Conservation (phyloP, 2,329 filamentous ascomycete genomes). For the Acephala macrosclerotiorum region DNA sequence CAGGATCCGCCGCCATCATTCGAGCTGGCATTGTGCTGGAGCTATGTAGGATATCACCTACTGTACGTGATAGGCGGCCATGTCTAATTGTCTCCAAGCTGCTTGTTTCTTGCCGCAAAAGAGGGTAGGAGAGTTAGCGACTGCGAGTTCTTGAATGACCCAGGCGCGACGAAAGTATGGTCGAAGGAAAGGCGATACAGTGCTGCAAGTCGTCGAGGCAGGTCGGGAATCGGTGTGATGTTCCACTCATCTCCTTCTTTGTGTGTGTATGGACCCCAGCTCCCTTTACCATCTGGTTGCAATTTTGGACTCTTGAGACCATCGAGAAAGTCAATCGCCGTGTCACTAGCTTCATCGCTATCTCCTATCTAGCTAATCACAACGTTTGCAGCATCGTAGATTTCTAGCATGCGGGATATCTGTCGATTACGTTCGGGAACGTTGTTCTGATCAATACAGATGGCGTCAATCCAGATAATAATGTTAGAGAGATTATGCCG, state of each 20-base stretch:
- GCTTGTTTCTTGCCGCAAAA: slow-evolving; percentile 19
- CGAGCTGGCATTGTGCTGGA: slow-evolving; percentile 10
- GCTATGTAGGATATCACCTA: slow-evolving; percentile 18
- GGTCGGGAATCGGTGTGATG: slow-evolving; percentile 7
- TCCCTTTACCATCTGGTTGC: not conserved
- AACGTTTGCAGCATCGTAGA: slow-evolving; percentile 24
- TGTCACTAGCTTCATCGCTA: slow-evolving; percentile 14
- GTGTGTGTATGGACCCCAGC: not conserved
- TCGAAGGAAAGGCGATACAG: slow-evolving; percentile 22
- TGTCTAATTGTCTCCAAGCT: slow-evolving; percentile 21
- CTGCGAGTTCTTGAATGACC: slow-evolving; percentile 49
- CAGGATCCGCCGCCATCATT: slow-evolving; percentile 18
- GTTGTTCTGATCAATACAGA: slow-evolving; percentile 29
- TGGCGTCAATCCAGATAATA: slow-evolving; percentile 29
- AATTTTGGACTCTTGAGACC: slow-evolving; percentile 7
- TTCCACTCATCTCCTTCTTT: not conserved
- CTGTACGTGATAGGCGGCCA: slow-evolving; percentile 21
- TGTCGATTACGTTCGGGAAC: slow-evolving; percentile 23
- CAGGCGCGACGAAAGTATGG: slow-evolving; percentile 41
- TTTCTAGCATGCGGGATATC: slow-evolving; percentile 24
- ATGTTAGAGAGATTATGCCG: slow-evolving; percentile 4
- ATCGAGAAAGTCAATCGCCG: slow-evolving; percentile 16
- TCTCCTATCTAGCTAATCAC: slow-evolving; percentile 22
- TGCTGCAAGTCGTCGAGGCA: slow-evolving; percentile 21
- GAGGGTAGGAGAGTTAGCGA: slow-evolving; percentile 9